phyloP scores from a whole-genome alignment of 2,329 filamentous ascomycete species.

The Pseudopithomyces chartarum region DNA sequence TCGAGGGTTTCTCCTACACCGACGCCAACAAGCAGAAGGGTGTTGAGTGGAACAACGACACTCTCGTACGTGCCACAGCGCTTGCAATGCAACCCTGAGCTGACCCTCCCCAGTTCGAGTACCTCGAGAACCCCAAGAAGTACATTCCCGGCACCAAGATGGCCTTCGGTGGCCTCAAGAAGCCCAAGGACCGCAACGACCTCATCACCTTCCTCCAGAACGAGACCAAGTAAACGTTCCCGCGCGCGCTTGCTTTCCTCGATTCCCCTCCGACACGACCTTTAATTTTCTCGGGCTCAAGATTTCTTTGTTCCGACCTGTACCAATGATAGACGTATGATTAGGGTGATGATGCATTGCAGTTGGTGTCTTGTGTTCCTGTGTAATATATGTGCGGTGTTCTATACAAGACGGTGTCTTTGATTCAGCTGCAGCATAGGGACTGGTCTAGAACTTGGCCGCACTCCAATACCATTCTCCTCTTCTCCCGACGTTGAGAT shows the following conservation, averaged over 20 bases:
- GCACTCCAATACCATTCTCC: slow-evolving; percentile 45
- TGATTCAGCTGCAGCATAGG: slow-evolving; percentile 40
- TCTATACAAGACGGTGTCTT: slow-evolving; percentile 37
- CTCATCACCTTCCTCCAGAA: slow-evolving; percentile 86
- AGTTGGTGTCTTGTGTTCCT: slow-evolving; percentile 29
- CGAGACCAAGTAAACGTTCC: slow-evolving; percentile 66
- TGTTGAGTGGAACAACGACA: slow-evolving; percentile 82
- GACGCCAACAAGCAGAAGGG: slow-evolving; percentile 99
- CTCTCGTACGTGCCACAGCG: slow-evolving; percentile 67
- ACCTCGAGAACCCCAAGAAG: slow-evolving; percentile 99
- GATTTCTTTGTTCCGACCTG: slow-evolving; percentile 31
- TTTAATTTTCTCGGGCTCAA: slow-evolving; percentile 30
- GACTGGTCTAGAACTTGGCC: slow-evolving; percentile 40
- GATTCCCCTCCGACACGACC: slow-evolving; percentile 28
- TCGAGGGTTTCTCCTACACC: slow-evolving; percentile 95
- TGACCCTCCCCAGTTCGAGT: slow-evolving; percentile 71
- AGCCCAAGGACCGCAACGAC: slow-evolving; percentile 99
- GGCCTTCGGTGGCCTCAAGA: slow-evolving; percentile 99
- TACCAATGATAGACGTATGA: slow-evolving; percentile 50
- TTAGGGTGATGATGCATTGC: slow-evolving; percentile 31
- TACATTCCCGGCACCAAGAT: slow-evolving; percentile 99
- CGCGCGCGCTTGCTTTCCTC: slow-evolving; percentile 21
- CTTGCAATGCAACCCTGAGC: neutral
- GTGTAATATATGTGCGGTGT: slow-evolving; percentile 45
- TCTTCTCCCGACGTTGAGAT: slow-evolving; percentile 26